Evolutionary conservation across 352 stramenopile genomes (phyloP).

Genomic region (Globisporangium acanthophoron): DNA sequence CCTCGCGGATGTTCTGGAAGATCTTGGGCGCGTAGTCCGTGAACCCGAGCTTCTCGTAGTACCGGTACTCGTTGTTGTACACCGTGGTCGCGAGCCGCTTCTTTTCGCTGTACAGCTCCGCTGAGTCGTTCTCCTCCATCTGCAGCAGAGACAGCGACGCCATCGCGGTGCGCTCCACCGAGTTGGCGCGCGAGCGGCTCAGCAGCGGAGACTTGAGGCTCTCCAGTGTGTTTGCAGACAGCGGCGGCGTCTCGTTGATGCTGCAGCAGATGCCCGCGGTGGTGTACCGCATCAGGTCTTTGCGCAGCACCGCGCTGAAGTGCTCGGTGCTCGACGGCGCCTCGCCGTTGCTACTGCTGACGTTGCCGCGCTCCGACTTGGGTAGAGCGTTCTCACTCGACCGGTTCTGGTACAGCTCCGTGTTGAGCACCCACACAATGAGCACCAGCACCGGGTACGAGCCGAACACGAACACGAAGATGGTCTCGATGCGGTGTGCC

Average conservation of each 20-base stretch:
- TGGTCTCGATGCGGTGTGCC: slow-evolving; percentile 51
- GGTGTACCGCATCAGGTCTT: slow-evolving; percentile 85
- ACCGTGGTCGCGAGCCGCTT: slow-evolving; percentile 77
- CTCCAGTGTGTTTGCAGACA: slow-evolving; percentile 11
- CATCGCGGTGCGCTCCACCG: slow-evolving; percentile 36
- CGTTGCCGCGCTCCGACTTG: slow-evolving; percentile 39
- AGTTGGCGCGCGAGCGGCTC: slow-evolving; percentile 26
- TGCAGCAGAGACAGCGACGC: slow-evolving; percentile 48
- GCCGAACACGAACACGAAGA: slow-evolving; percentile 63
- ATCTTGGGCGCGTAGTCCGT: slow-evolving; percentile 83
- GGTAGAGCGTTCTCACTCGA: slow-evolving; percentile 65
- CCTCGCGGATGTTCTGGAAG: slow-evolving; percentile 78
- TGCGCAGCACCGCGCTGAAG: slow-evolving; percentile 70
- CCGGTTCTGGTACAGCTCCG: slow-evolving; percentile 75
- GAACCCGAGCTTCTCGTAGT: slow-evolving; percentile 85
- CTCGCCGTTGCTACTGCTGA: slow-evolving; percentile 18
- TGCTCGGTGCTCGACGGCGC: slow-evolving; percentile 46
- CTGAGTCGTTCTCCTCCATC: slow-evolving; percentile 51
- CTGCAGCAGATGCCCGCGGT: slow-evolving; percentile 79
- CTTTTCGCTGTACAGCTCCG: slow-evolving; percentile 74
- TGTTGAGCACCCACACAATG: slow-evolving; percentile 80
- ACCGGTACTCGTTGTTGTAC: slow-evolving; percentile 78
- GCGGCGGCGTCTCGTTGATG: slow-evolving; percentile 45
- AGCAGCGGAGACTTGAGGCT: slow-evolving; percentile 40
- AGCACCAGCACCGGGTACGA: slow-evolving; percentile 67